Conservation (phyloP, 192 early-diverging fungal species). For the Coemansia erecta region DNA sequence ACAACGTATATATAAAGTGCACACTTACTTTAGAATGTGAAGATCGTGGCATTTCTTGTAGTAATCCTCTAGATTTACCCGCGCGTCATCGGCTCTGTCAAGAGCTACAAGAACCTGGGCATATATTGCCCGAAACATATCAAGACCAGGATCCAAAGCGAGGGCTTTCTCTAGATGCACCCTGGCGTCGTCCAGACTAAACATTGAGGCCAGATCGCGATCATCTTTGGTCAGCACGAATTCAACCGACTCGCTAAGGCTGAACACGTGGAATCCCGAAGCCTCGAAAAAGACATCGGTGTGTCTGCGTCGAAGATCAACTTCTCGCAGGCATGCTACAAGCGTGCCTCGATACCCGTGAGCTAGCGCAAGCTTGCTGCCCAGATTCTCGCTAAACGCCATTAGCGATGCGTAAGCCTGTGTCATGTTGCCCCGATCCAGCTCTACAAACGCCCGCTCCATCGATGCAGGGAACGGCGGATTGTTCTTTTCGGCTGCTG, state of each 20-base stretch:
- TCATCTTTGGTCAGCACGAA: conserved; percentile 14
- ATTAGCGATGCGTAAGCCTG: conserved; percentile 14
- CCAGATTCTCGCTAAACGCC: conserved; percentile 23
- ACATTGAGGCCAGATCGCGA: conserved; percentile 8
- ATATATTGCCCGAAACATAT: conserved; percentile 32
- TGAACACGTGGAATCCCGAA: conserved; percentile 20
- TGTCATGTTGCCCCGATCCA: conserved; percentile 6
- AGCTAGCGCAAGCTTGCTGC: conserved; percentile 23
- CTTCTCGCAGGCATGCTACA: conserved; percentile 37
- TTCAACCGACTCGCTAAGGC: conserved; percentile 11
- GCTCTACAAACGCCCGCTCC: conserved; percentile 25
- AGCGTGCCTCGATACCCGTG: conserved; percentile 37
- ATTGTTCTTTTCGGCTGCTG: neutral
- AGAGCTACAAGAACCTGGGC: conserved; percentile 31
- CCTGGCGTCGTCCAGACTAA: conserved; percentile 24
- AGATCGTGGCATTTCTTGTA: conserved; percentile 15
- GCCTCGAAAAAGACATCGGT: neutral
- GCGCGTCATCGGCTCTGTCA: conserved; percentile 7
- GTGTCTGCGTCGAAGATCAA: conserved; percentile 11
- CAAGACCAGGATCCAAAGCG: conserved; percentile 11
- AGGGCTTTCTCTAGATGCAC: conserved; percentile 21
- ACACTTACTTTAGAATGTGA: conserved; percentile 19
- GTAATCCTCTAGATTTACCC: conserved; percentile 3
- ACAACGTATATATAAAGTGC: neutral
- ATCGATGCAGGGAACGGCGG: conserved; percentile 16